phyloP scores from a whole-genome alignment of 805 yeast species.

The Pichia heedii region DNA sequence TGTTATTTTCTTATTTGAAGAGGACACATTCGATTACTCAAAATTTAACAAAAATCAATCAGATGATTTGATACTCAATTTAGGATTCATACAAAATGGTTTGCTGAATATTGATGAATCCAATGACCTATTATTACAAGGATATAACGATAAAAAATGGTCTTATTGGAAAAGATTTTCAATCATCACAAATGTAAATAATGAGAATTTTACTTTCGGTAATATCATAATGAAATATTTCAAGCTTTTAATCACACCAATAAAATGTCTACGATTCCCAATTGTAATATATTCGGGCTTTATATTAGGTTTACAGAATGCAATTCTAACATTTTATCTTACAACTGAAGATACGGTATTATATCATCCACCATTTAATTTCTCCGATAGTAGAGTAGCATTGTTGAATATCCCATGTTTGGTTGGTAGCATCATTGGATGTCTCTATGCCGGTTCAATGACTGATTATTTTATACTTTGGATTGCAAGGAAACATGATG shows the following conservation, averaged over 20 bases:
- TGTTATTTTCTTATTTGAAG: conserved; percentile 56
- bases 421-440: conserved; percentile 57
- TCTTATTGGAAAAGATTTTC: conserved; percentile 12
- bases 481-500: conserved; percentile 52
- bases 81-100: conserved; percentile 22
- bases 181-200: conserved; percentile 8
- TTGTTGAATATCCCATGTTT: conserved; percentile 68
- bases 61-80: conserved; percentile 16
- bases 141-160: conserved; percentile 17
- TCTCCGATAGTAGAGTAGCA: conserved; percentile 55
- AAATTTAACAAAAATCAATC: conserved; percentile 21
- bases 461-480: conserved; percentile 58
- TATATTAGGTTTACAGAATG: conserved; percentile 73
- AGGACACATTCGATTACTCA: conserved; percentile 56
- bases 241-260: conserved; percentile 24
- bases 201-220: neutral
- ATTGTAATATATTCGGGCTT: conserved; percentile 56
- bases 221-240: conserved; percentile 30
- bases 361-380: conserved; percentile 57
- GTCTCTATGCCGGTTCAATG: conserved; percentile 55
- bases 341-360: conserved; percentile 62
- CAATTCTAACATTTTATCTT: conserved; percentile 62
- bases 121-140: conserved; percentile 15
- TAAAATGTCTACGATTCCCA: conserved; percentile 36
- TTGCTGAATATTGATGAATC: conserved; percentile 18